Percentiles rank a stretch among this genome's conserved stretches.
Conservation (phyloP, 257 asterid species). For the Penstemon newberryi region DNA sequence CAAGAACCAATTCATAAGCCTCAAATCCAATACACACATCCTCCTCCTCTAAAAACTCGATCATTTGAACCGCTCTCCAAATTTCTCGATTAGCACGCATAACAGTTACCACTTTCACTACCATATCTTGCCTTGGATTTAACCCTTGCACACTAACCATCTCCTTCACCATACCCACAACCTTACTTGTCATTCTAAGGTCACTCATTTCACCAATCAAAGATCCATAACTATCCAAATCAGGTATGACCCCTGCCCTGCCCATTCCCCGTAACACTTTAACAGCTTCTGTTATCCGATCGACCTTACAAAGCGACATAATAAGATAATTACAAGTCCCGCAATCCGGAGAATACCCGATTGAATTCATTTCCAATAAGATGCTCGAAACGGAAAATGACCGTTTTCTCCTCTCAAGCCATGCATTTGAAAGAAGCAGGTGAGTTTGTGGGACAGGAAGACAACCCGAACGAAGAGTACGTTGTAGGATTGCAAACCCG, state of each 20-base stretch:
- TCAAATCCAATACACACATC: conserved; percentile 58
- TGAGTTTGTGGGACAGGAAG: conserved; percentile 61
- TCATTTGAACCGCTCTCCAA: conserved; percentile 57
- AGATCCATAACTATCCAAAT: conserved; percentile 63
- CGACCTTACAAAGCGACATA: too few relatives aligned
- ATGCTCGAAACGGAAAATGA: conserved; percentile 37
- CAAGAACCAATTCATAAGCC: conserved; percentile 59
- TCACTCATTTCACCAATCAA: conserved; percentile 52
- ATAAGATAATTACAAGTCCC: too few relatives aligned
- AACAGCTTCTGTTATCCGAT: conserved; percentile 28
- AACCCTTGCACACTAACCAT: conserved; percentile 51
- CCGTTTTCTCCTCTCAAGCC: conserved; percentile 40
- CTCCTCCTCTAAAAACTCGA: conserved; percentile 51
- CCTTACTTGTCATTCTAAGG: conserved; percentile 41
- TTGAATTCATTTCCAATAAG: conserved; percentile 44
- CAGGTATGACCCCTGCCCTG: conserved; percentile 55
- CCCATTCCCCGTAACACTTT: conserved; percentile 58
- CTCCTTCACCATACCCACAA: conserved; percentile 46
- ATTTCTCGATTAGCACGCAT: conserved; percentile 58
- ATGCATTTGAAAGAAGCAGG: conserved; percentile 58
- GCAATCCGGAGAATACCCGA: too few relatives aligned
- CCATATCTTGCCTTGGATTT: conserved; percentile 59
- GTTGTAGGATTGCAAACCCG: conserved; percentile 61
- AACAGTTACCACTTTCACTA: conserved; percentile 48
- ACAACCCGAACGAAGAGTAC: conserved; percentile 29